These are phyloP conservation scores for Datura wrightii DNA, from an alignment of 257 asterid genomes.

Conservation along the genomic window DNA sequence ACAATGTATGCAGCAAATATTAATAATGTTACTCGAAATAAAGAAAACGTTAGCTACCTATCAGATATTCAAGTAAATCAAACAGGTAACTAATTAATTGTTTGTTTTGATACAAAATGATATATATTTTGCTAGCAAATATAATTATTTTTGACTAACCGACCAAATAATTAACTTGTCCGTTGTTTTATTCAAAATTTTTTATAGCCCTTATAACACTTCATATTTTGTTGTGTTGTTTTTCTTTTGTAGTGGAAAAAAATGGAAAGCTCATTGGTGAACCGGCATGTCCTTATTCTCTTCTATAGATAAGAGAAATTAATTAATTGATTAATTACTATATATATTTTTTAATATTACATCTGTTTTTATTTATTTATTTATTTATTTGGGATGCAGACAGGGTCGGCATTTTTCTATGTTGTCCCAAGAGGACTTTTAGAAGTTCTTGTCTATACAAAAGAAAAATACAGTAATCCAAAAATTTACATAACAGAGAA, in stretches of 20 bases:
- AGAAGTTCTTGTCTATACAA: conserved; percentile 30
- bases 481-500: conserved; percentile 27
- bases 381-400: neutral
- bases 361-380: too few relatives aligned
- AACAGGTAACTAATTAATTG: neutral
- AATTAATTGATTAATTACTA: neutral
- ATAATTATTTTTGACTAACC: neutral
- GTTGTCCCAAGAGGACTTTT: conserved; percentile 24
- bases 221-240: neutral
- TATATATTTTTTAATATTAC: neutral
- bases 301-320: neutral
- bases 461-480: conserved; percentile 28
- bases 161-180: too few relatives aligned
- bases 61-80: conserved; percentile 28
- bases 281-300: conserved; percentile 3
- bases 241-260: neutral
- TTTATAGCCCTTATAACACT: neutral
- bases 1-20: neutral
- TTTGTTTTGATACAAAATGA: neutral
- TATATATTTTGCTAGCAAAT: neutral
- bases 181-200: neutral
- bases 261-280: conserved; percentile 30
- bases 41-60: conserved; percentile 3
- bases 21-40: neutral
- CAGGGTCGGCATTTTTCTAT: conserved; percentile 8